Evolutionary conservation across 1,139 yeast species (phyloP), one percentile per base, ranked within the genome.

Genomic region (Yamadazyma sp.): DNA sequence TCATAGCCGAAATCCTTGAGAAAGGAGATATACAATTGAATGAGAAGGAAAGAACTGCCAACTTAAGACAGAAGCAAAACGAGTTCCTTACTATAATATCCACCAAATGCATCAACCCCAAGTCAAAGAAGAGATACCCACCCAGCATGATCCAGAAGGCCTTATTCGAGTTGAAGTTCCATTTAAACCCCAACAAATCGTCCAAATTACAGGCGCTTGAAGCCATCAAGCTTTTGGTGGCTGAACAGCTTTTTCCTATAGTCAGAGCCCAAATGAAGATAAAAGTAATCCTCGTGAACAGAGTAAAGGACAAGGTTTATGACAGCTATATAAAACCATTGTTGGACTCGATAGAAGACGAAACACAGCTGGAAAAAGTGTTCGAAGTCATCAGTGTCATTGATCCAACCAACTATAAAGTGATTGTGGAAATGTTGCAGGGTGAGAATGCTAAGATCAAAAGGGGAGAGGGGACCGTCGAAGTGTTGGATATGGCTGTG

Each of bases 1-100:
- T 91, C 40, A 82, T 92, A 29, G 68, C 77, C 38, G 95, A 87
- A 53, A 92, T 92, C 42, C 68, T 92, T 47, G 82, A 78, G 46
- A 87, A 87, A 56, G 98, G 98, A 31, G 98, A 92, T 59, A 82
- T 92, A 50, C 98, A 92, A 59, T 76, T 92, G 41, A 89, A 95
- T 54, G 97, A 89, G 58, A 89, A 88, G 68, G 98, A 92, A 63
- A 73, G 98, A 54, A 84, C 77, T 48, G 84, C 86, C 35, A 84
- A 84, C 59, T 64, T 81, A 44, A 77, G 74, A 44, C 94, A 87
- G 61, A 77, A 85, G 43, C 88, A 83, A 48, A 87, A 88, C 48
- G 96, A 91, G 56, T 84, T 89, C 46, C 68, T 92, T 31, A 88
- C 81, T 40, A 81, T 88, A 34, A 83, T 94, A 33, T 86, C 95